Base-by-base conservation (phyloP, 148 eudicot species). In the Simmondsia chinensis region DNA sequence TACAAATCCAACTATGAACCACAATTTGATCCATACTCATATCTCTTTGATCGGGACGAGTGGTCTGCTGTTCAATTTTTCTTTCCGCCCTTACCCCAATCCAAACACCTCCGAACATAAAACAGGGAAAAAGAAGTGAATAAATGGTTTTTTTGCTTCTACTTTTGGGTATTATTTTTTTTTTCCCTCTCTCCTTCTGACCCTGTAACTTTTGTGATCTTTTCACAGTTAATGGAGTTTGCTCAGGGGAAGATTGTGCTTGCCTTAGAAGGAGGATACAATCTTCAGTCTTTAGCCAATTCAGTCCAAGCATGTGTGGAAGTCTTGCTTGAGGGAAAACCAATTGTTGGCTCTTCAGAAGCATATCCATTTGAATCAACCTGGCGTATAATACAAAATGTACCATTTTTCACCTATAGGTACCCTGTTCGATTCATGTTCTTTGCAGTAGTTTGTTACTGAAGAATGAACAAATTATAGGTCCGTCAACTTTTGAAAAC, bases 201-300 rank as follows among this genome's bases (percentile, higher is more conserved):
- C n/a, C n/a, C n/a, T n/a, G n/a, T n/a, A n/a, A n/a, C n/a, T 43
- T 23, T 7, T 39, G 15, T 52, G 39, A 21, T 29, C 6, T 67
- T 56, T 14, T 61, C n/a, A 27, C 54, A 93, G 99, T 65, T 93
- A 64, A 80, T 82, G 94, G 87, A 69, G 56, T 93, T 82, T 61
- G 89, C 94, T 62, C 72, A 61, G 47, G 96, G 96, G 54, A 93
- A 75, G 71, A 48, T 93, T 56, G 66, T 93, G 30, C 81, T 93
- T 72, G 89, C 80, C 25, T 71, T 93, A 61, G 99, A 93, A 87
- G 99, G 99, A 38, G 99, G 99, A 61, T 93, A 93, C 54, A 77
- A 93, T 72, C 94, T 86, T 36, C 59, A 68, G 30, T 79, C 96
- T 28, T 43, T 93, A 55, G 83, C 89, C 54, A 71, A 73, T 63